phyloP scores from a whole-genome alignment of 805 yeast genomes.

The Lipomyces sp. region DNA sequence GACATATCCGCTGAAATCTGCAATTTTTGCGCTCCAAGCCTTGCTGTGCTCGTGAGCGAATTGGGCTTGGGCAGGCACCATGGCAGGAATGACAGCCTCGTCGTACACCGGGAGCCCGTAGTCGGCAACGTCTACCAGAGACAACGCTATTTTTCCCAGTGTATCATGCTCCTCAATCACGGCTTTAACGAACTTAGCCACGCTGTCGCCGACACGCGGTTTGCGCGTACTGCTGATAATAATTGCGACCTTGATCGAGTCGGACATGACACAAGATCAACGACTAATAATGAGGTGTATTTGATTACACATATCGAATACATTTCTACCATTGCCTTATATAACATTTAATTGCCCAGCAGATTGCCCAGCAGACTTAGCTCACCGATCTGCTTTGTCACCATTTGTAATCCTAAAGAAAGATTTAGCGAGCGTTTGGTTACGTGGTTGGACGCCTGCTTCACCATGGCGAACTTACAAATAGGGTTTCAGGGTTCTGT shows the following conservation, averaged over 20 bases:
- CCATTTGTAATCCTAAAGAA: no score
- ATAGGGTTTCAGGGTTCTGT: no score
- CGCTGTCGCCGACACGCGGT: background rate
- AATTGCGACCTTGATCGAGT: background rate
- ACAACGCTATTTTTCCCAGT: conserved; percentile 1
- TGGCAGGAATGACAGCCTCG: conserved; percentile 44
- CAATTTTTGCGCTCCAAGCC: conserved; percentile 20
- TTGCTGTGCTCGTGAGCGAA: conserved; percentile 42
- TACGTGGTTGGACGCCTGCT: no score
- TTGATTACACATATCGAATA: no score
- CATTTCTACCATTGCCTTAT: no score
- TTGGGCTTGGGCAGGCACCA: conserved; percentile 34
- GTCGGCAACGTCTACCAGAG: conserved; percentile 44
- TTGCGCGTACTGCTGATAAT: background rate
- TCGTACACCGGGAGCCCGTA: conserved; percentile 44
- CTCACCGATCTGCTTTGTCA: no score
- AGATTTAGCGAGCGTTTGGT: no score
- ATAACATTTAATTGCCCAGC: no score
- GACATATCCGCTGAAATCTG: conserved; percentile 41
- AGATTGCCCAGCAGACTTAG: no score
- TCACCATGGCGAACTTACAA: no score
- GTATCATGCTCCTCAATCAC: conserved; percentile 1
- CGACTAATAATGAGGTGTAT: no score
- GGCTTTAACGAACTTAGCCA: conserved; percentile 8
- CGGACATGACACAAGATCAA: no score